These are phyloP conservation scores for Arabis alpina DNA, from an alignment of 345 rosid species.

Conservation along the genomic window DNA sequence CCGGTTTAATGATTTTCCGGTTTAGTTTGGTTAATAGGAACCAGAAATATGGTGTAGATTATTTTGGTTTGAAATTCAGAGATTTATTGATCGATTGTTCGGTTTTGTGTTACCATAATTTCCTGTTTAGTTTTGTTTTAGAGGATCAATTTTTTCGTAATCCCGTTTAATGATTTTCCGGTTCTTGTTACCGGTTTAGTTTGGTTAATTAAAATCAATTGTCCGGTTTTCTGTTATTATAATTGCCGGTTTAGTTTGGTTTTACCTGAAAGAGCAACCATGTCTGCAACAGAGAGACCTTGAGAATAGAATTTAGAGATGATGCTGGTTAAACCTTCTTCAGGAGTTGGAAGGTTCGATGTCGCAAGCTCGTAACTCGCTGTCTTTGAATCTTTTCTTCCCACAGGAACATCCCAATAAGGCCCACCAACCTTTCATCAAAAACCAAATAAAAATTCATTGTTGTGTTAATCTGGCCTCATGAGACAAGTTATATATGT, in stretches of 20 bases:
- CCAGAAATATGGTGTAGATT: no score
- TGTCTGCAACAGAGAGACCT: constrained; percentile 83
- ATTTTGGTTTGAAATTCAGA: no score
- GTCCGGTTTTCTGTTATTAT: neutral
- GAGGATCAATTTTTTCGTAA: neutral
- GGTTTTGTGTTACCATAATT: neutral
- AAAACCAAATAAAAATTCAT: neutral
- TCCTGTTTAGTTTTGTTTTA: constrained; percentile 15
- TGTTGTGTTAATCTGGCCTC: neutral
- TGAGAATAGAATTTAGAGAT: constrained; percentile 66
- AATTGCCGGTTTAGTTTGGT: constrained; percentile 13
- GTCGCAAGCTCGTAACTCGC: constrained; percentile 59
- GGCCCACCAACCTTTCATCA: constrained; percentile 83
- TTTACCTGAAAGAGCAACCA: constrained; percentile 84
- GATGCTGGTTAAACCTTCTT: constrained; percentile 62
- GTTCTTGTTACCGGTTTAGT: no score
- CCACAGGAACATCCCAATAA: constrained; percentile 90
- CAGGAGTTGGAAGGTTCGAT: constrained; percentile 63
- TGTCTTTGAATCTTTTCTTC: constrained; percentile 89
- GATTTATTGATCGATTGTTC: no score
- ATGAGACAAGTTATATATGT: constrained; percentile 8
- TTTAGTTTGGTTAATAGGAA: neutral
- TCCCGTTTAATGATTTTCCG: no score
- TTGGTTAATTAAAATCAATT: neutral
- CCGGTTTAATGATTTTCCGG: neutral